Evolutionary conservation across 768 basidiomycete species (phyloP), one percentile per base, ranked within the genome.

Genomic region (Auricularia heimuer): DNA sequence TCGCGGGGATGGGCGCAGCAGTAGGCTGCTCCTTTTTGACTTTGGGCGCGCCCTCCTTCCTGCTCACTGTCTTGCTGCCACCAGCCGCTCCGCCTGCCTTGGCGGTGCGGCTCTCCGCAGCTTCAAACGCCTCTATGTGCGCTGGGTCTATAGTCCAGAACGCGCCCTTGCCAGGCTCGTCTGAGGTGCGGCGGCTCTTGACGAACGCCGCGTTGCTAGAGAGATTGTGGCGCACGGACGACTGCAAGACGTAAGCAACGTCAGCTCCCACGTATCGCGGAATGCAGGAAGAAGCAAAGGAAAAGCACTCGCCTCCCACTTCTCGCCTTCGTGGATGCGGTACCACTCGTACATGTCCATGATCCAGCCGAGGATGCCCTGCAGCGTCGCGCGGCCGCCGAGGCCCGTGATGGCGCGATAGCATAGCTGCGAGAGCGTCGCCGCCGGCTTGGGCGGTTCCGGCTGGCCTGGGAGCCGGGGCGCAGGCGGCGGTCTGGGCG

Each of bases 171-270:
- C 92, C 90, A 66, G 89, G 83, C 78, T 90, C 92, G 65, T 92
- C 90, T 4, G 86, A 84, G 67, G 86, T 88, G 36, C 92, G 82
- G 66, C 94, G 91, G 74, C 92, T 82, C 75, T 98, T 98, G 73
- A 90, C 81, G 77, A 99, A 99, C 0, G 92, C 93, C 61, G 88
- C 85, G 72, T 89, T 88, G 11, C 93, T 92, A 1, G 94, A 95
- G n/a, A 99, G 77, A 73, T 94, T 95, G 71, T 98, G 94, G 24
- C 94, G 89, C 58, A 98, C 89, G 36, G 96, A 96, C 70, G 90
- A 94, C 92, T 94, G 71, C n/a, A 29, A 7, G 39, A 42, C 8
- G 7, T 4, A 33, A 44, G 67, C 34, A 56, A 63, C 71, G 56
- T 58, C 39, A 64, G 62, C 10, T 64, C 63, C 24, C 37, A 42